phyloP scores from a whole-genome alignment of 2,329 filamentous ascomycete species.

The Penicillium sp. region DNA sequence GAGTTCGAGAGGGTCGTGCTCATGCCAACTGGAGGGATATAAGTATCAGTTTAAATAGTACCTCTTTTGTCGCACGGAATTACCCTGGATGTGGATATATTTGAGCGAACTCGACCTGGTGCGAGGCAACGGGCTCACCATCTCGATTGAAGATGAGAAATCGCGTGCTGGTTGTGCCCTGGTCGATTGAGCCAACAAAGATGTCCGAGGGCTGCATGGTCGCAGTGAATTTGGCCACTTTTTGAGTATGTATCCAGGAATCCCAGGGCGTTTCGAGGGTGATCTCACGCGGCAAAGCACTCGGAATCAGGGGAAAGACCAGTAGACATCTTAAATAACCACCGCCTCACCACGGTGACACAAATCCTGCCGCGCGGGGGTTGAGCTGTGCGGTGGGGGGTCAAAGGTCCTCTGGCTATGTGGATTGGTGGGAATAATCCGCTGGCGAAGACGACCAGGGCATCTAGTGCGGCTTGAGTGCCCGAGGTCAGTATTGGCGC shows the following conservation, averaged over 20 bases:
- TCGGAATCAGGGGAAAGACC: not conserved
- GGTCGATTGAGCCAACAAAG: slow-evolving; percentile 86
- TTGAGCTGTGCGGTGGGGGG: not conserved
- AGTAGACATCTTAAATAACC: slow-evolving; percentile 7
- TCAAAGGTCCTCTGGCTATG: not conserved
- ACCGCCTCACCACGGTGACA: slow-evolving; percentile 4
- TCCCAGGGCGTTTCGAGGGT: not conserved
- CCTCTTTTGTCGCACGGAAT: slow-evolving; percentile 45
- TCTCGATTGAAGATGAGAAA: slow-evolving; percentile 86
- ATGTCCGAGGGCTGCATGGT: slow-evolving; percentile 31
- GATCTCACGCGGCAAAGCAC: too few relatives aligned
- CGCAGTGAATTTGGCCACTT: not conserved
- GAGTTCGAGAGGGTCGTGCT: slow-evolving; percentile 80
- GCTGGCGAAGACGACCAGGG: not conserved
- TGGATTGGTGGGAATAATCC: slow-evolving; percentile 15
- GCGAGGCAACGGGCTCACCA: slow-evolving; percentile 76
- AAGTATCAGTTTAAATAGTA: too few relatives aligned
- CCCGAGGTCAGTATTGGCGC: not conserved
- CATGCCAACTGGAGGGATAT: slow-evolving; percentile 76
- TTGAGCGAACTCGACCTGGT: slow-evolving; percentile 86
- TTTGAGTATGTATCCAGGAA: too few relatives aligned
- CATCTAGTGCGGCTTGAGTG: slow-evolving; percentile 14
- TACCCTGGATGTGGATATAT: slow-evolving; percentile 84
- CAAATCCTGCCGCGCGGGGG: slow-evolving; percentile 6
- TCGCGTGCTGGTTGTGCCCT: slow-evolving; percentile 84